Evolutionary conservation across 2,329 filamentous ascomycete genomes (phyloP).

Genomic region (Daldinia sp.): DNA sequence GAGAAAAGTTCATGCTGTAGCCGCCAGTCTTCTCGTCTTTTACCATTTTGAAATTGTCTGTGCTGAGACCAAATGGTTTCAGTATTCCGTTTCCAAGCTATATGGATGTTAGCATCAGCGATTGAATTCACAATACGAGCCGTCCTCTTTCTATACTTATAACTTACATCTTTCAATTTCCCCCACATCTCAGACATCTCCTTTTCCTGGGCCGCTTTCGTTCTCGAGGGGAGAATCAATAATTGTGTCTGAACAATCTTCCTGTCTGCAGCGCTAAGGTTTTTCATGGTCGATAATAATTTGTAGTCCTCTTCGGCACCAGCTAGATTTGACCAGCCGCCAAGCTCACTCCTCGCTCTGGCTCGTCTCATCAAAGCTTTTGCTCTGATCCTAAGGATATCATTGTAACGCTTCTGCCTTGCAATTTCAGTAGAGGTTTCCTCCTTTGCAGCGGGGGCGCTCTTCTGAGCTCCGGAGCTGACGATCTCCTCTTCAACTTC

Average conservation of each 20-base stretch:
- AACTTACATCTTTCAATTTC: slow-evolving; percentile 82
- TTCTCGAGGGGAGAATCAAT: slow-evolving; percentile 71
- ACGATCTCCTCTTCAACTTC: slow-evolving; percentile 69
- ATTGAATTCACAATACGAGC: slow-evolving; percentile 3
- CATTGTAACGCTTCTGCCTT: slow-evolving; percentile 60
- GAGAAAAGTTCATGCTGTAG: slow-evolving; percentile 91
- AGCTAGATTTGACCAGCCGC: slow-evolving; percentile 83
- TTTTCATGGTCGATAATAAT: slow-evolving; percentile 67
- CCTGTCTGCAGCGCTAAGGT: slow-evolving; percentile 74
- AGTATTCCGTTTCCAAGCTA: slow-evolving; percentile 89
- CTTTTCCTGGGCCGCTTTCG: slow-evolving; percentile 83
- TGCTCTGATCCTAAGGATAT: slow-evolving; percentile 80
- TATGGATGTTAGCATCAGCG: slow-evolving; percentile 27
- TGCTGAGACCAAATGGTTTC: slow-evolving; percentile 93
- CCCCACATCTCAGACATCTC: slow-evolving; percentile 99
- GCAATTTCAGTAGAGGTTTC: slow-evolving; percentile 49
- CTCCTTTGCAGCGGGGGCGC: slow-evolving; percentile 56
- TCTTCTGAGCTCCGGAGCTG: slow-evolving; percentile 67
- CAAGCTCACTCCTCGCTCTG: slow-evolving; percentile 76
- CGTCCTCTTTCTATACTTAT: not conserved
- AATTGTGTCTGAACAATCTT: slow-evolving; percentile 77
- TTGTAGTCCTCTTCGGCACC: slow-evolving; percentile 86
- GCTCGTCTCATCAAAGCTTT: slow-evolving; percentile 87
- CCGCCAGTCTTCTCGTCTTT: slow-evolving; percentile 91
- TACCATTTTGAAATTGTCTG: slow-evolving; percentile 93